Base-by-base conservation (phyloP, 192 early-diverging fungal genomes). In the Backusella macrospora region DNA sequence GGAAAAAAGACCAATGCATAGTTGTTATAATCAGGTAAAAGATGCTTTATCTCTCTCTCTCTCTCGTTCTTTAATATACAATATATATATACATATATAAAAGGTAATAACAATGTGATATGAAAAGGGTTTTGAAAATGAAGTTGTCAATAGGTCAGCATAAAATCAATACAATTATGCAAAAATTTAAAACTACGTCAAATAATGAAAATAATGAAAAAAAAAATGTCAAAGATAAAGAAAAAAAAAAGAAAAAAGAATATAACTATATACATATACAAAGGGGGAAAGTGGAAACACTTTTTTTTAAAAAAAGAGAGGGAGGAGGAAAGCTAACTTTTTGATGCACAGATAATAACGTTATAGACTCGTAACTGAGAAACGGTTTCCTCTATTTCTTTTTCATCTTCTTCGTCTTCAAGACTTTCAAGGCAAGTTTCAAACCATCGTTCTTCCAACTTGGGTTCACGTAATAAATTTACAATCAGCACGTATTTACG, bases 151-250 rank as follows among this genome's bases (percentile, higher is more conserved):
- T 7, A 52, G n/a, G n/a, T n/a, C 8, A 52, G n/a, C 48, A 3
- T 34, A 2, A 2, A 34, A 34, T 34, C 4, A 26, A 26, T 26
- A 26, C 21, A 21, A 59, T 59, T 23, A 59, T 59, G 52, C 21
- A 23, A 59, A 59, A 59, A 34, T 34, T 59, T 59, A 12, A 59
- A 59, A 59, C 52, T 59, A n/a, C 52, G 52, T 59, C 52, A 59
- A 26, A 59, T 59, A 23, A 59, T 23, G 26, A 59, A 4, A 23
- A 59, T 59, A 55, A 21, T 23, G 21, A 23, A 23, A 55, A 21
- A 55, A 59, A 59, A 18, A n/a, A 59, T 59, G 21, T 59, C 52
- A 59, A 59, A 4, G 52, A 59, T 59, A 55, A 55, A 55, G 21
- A 23, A 23, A 55, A 21, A 21, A 26, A 43, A 6, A 23, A 59